Percentiles rank a stretch among this genome's conserved stretches.
phyloP scores from a whole-genome alignment of 2,329 filamentous ascomycete genomes.

The Trichoderma simmonsii region DNA sequence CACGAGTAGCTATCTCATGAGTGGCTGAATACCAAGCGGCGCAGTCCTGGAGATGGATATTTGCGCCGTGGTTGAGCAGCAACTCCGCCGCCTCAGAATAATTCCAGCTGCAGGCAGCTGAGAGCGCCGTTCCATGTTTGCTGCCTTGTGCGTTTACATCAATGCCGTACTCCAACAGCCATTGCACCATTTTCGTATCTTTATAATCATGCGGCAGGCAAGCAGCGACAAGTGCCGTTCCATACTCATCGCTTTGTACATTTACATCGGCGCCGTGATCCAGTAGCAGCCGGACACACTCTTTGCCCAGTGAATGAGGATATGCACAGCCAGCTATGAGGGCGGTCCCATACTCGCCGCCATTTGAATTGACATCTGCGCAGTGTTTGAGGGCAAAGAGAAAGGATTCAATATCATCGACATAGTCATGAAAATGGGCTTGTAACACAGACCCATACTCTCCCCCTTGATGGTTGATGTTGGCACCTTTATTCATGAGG shows the following conservation, averaged over 20 bases:
- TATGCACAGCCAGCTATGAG: background rate
- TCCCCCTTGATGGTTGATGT: background rate
- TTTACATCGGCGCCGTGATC: background rate
- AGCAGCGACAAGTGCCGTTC: background rate
- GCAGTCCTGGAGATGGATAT: background rate
- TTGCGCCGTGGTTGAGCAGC: background rate
- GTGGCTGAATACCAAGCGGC: background rate
- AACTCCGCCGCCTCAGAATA: background rate
- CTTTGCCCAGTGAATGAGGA: background rate
- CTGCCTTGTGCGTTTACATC: background rate
- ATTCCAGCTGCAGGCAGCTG: background rate
- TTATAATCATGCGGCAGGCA: background rate
- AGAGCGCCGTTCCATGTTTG: background rate
- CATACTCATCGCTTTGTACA: background rate
- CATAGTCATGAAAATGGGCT: rapidly evolving
- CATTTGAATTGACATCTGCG: background rate
- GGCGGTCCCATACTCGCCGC: background rate
- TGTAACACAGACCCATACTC: background rate
- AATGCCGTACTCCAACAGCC: background rate
- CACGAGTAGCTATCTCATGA: background rate
- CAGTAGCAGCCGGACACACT: background rate
- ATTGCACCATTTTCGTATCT: background rate
- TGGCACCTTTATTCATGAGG: background rate
- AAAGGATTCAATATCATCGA: background rate
- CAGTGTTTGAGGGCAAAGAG: background rate